These are phyloP conservation scores for Zelonia costaricensis DNA, from an alignment of 208 protist genomes.

Conservation along the genomic window DNA sequence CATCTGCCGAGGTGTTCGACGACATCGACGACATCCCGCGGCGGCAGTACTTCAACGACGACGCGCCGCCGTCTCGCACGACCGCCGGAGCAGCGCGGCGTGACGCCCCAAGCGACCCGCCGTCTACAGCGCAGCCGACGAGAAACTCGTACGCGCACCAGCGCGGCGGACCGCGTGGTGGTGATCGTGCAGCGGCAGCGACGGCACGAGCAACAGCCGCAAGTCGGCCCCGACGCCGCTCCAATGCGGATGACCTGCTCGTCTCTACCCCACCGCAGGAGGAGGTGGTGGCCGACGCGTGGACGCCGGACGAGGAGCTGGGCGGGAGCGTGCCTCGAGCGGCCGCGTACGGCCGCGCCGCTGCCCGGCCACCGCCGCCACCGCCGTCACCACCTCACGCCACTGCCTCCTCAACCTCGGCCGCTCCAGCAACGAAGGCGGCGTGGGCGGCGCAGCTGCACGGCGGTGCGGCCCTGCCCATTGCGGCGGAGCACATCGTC, in stretches of 20 bases:
- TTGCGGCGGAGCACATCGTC: slow-evolving; percentile 22
- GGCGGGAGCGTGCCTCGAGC: not conserved
- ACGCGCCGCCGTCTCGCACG: not conserved
- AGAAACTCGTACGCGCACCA: too few species aligned
- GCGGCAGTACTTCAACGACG: slow-evolving; percentile 25
- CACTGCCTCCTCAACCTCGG: not conserved
- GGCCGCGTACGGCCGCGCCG: not conserved
- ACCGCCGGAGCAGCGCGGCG: not conserved
- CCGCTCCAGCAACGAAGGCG: not conserved
- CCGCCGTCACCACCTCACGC: slow-evolving; percentile 2
- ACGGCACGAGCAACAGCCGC: too few species aligned
- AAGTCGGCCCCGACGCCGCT: not conserved
- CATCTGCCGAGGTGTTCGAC: not conserved
- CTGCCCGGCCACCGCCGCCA: slow-evolving; percentile 3
- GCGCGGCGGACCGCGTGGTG: too few species aligned
- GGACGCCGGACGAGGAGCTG: not conserved
- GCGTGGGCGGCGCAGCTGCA: not conserved
- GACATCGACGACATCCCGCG: slow-evolving; percentile 22
- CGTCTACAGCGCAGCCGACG: not conserved
- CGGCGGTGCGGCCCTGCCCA: slow-evolving; percentile 13
- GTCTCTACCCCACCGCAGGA: slow-evolving; percentile 23
- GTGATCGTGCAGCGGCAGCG: too few species aligned
- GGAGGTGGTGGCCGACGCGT: not conserved
- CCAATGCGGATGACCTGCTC: slow-evolving; percentile 7
- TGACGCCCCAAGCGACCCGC: not conserved